Conservation (phyloP, 345 rosid species). For the Citrus inodora region DNA sequence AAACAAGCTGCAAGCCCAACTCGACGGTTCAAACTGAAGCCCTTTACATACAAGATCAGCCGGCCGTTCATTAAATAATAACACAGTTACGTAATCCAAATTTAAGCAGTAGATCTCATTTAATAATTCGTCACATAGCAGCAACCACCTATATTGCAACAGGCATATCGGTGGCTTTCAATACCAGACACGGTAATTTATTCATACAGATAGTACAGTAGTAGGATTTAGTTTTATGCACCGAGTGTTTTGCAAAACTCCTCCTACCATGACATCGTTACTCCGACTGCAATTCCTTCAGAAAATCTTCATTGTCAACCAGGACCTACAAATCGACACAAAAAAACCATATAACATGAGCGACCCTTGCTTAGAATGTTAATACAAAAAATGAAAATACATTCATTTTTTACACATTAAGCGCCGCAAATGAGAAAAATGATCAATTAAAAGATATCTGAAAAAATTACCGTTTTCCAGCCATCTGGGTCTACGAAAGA, state of each 20-base stretch:
- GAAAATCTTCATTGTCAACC: constrained; percentile 93
- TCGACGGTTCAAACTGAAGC: too few relatives aligned
- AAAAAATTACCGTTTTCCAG: constrained; percentile 79
- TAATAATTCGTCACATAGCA: not conserved
- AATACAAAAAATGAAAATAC: too few relatives aligned
- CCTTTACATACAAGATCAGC: too few relatives aligned
- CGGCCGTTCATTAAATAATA: too few relatives aligned
- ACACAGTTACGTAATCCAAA: not conserved
- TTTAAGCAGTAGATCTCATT: not conserved
- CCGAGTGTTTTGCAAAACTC: not conserved
- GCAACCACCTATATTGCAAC: not conserved
- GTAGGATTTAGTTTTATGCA: not conserved
- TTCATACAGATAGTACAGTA: constrained; percentile 16
- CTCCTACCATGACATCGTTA: not conserved
- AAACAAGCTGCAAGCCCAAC: too few relatives aligned
- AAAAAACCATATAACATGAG: not conserved
- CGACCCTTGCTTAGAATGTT: too few relatives aligned
- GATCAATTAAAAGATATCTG: not conserved
- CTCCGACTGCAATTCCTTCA: constrained; percentile 63
- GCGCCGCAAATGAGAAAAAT: not conserved
- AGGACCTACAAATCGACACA: constrained; percentile 47
- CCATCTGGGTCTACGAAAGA: constrained; percentile 92
- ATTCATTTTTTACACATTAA: too few relatives aligned
- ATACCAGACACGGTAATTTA: not conserved
- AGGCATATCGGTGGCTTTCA: not conserved